phyloP scores from a whole-genome alignment of 108 stramenopile genomes.

The Cyclotella sp. region DNA sequence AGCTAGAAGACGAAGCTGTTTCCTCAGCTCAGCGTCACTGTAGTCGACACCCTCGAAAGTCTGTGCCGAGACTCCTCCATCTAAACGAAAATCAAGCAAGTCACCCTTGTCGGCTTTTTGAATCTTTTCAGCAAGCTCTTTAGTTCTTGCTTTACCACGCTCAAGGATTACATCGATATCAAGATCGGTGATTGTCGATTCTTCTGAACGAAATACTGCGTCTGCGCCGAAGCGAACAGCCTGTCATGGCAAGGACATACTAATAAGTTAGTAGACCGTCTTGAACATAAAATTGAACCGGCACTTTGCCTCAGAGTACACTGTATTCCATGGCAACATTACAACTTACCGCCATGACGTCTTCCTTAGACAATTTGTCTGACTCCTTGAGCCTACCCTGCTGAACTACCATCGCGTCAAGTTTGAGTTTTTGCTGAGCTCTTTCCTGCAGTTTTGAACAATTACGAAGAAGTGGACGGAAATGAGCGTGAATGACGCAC shows the following conservation, averaged over 20 bases:
- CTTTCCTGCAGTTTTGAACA: slow-evolving; percentile 72
- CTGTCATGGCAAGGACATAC: not conserved
- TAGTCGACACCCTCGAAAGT: slow-evolving; percentile 92
- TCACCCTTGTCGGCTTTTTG: slow-evolving; percentile 94
- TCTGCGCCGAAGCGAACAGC: slow-evolving; percentile 99
- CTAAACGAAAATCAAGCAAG: slow-evolving; percentile 93
- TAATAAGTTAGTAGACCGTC: not conserved
- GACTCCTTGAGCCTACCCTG: slow-evolving; percentile 94
- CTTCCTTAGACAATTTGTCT: slow-evolving; percentile 86
- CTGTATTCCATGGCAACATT: not conserved
- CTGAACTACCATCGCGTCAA: slow-evolving; percentile 99
- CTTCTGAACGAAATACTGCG: slow-evolving; percentile 93
- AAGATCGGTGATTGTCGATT: slow-evolving; percentile 90
- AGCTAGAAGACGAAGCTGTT: slow-evolving; percentile 82
- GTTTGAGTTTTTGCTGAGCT: slow-evolving; percentile 99
- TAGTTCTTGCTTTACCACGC: slow-evolving; percentile 91
- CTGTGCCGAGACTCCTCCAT: slow-evolving; percentile 88
- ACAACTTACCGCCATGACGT: slow-evolving; percentile 61
- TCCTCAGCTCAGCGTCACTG: slow-evolving; percentile 81
- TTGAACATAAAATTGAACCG: slow-evolving; percentile 6
- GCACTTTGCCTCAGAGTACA: too few relatives aligned
- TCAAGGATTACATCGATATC: slow-evolving; percentile 93
- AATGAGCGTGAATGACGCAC: too few relatives aligned
- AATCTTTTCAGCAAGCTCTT: slow-evolving; percentile 90
- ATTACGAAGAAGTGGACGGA: too few relatives aligned